These are phyloP conservation scores for Glutinoglossum americanum DNA, from an alignment of 495 filamentous ascomycete genomes.

Conservation along the genomic window DNA sequence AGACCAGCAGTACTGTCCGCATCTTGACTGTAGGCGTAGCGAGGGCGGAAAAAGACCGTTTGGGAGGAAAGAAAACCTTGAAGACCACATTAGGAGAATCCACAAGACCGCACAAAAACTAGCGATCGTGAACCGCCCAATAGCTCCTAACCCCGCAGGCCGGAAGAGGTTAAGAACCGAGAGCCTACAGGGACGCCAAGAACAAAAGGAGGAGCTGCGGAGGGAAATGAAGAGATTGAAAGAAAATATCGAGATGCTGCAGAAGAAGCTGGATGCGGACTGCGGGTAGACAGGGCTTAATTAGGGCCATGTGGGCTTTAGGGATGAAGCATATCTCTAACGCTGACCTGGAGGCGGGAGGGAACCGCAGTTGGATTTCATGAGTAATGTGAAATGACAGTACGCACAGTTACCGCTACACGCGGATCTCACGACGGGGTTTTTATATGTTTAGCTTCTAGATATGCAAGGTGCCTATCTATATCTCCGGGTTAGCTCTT, in stretches of 20 bases:
- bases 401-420: too few relatives aligned
- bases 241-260: not conserved
- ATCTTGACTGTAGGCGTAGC: slow-evolving; percentile 59
- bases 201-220: not conserved
- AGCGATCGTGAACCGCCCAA: not conserved
- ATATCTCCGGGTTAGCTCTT: too few relatives aligned
- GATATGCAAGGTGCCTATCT: too few relatives aligned
- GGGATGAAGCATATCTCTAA: too few relatives aligned
- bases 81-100: slow-evolving; percentile 67
- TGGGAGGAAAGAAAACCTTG: slow-evolving; percentile 70
- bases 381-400: too few relatives aligned
- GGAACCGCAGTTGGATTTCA: too few relatives aligned
- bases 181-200: not conserved
- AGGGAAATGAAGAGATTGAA: not conserved
- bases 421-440: too few relatives aligned
- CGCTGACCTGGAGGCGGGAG: too few relatives aligned
- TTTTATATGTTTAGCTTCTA: too few relatives aligned
- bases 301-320: too few relatives aligned
- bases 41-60: slow-evolving; percentile 42
- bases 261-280: not conserved
- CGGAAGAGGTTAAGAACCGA: not conserved
- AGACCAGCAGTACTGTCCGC: slow-evolving; percentile 55
- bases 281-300: too few relatives aligned
- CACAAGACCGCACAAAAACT: slow-evolving; percentile 26
- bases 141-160: too few relatives aligned